These are phyloP conservation scores for Ceratobasidium sp. DNA, from an alignment of 1,284 basidiomycete genomes.

Conservation along the genomic window DNA sequence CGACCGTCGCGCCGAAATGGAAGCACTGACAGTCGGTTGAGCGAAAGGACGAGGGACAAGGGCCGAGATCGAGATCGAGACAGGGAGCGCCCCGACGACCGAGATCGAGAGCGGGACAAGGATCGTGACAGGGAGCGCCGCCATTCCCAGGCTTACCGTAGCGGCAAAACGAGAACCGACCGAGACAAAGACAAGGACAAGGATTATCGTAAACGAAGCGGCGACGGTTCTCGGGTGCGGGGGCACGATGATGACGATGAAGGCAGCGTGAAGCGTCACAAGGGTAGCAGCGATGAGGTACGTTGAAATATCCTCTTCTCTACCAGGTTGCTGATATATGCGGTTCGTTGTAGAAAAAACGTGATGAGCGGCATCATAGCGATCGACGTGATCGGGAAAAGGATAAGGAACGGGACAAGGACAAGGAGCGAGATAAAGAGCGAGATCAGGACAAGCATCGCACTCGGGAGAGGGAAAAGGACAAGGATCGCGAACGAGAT, in stretches of 20 bases:
- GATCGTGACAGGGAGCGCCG: constrained; percentile 43
- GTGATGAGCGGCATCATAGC: constrained; percentile 45
- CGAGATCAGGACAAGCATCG: constrained; percentile 55
- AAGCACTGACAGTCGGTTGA: constrained; percentile 73
- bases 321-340: background rate
- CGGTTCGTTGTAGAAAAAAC: constrained; percentile 5
- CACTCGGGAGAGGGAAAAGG: constrained; percentile 48
- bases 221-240: constrained; percentile 29
- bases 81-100: constrained; percentile 44
- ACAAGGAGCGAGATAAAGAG: constrained; percentile 56
- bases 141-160: constrained; percentile 13
- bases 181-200: constrained; percentile 44
- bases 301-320: background rate
- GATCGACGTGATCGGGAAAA: constrained; percentile 41
- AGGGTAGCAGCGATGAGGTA: constrained; percentile 31
- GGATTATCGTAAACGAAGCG: constrained; percentile 35
- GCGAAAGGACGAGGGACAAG: constrained; percentile 50
- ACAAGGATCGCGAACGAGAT: constrained; percentile 41
- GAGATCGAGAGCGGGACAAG: constrained; percentile 51
- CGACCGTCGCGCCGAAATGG: constrained; percentile 62
- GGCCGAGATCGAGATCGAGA: constrained; percentile 62
- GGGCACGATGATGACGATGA: constrained; percentile 38
- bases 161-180: constrained; percentile 42
- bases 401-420: constrained; percentile 48
- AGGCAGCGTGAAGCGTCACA: constrained; percentile 32